phyloP scores from a whole-genome alignment of 108 stramenopile species.

The Cylindrotheca fusiformis region DNA sequence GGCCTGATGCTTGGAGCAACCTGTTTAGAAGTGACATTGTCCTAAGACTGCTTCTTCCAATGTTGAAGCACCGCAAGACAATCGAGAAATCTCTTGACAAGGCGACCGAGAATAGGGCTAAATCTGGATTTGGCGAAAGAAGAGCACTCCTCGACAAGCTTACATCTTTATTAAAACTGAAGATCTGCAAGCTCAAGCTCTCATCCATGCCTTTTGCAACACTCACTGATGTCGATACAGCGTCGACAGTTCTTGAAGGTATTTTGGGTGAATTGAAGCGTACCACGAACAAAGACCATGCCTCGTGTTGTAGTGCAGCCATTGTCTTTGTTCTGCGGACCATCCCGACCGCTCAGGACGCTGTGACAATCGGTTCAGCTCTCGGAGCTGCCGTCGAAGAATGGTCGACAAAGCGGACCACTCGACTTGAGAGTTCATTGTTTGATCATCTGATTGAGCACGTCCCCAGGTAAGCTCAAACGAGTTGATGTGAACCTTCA shows the following conservation, averaged over 20 bases:
- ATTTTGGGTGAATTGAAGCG: constrained; percentile 44
- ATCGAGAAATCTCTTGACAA: constrained; percentile 48
- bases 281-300: constrained; percentile 45
- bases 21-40: constrained; percentile 50
- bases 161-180: constrained; percentile 52
- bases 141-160: constrained; percentile 54
- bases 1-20: constrained; percentile 46
- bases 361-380: constrained; percentile 25
- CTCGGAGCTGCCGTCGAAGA: constrained; percentile 37
- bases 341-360: constrained; percentile 35
- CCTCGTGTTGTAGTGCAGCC: constrained; percentile 54
- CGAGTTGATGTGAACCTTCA: too few relatives aligned
- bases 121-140: constrained; percentile 49
- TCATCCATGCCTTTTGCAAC: constrained; percentile 26
- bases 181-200: constrained; percentile 55
- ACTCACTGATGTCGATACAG: constrained; percentile 24
- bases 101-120: constrained; percentile 25
- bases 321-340: constrained; percentile 48
- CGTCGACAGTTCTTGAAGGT: constrained; percentile 1
- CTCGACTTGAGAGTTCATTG: constrained; percentile 49
- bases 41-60: constrained; percentile 48
- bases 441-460: constrained; percentile 68
- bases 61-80: constrained; percentile 47
- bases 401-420: constrained; percentile 70
- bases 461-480: constrained; percentile 21